phyloP scores from a whole-genome alignment of 768 basidiomycete genomes.

The Termitomyces sp. region DNA sequence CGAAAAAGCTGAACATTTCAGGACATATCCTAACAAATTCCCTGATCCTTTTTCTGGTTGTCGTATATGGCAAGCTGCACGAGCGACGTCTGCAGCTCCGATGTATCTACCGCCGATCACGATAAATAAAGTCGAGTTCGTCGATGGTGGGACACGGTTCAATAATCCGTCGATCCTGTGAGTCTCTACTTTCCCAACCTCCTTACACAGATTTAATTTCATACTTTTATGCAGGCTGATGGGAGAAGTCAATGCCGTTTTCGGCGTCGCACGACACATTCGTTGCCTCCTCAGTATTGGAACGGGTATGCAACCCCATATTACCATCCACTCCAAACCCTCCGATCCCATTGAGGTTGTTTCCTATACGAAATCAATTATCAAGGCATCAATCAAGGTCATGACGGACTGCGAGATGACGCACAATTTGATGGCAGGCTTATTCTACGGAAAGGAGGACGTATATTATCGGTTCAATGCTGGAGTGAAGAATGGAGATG shows the following conservation, averaged over 20 bases:
- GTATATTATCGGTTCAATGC: constrained; percentile 12
- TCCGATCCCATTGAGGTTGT: neutral
- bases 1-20: constrained; percentile 20
- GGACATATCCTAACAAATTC: constrained; percentile 23
- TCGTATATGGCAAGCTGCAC: constrained; percentile 28
- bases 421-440: neutral
- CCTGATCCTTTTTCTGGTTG: constrained; percentile 21
- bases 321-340: constrained; percentile 1
- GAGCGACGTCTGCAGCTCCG: constrained; percentile 30
- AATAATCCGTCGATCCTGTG: constrained; percentile 26
- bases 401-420: constrained; percentile 10
- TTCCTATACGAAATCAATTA: neutral
- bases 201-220: neutral
- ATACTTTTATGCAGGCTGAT: constrained; percentile 14
- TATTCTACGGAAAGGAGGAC: constrained; percentile 6
- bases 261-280: constrained; percentile 8
- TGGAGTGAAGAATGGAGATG: constrained; percentile 2
- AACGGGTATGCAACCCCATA: constrained; percentile 9
- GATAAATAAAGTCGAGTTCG: constrained; percentile 20
- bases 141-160: constrained; percentile 26
- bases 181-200: neutral
- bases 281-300: constrained; percentile 8
- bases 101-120: constrained; percentile 25
- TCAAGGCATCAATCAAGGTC: constrained; percentile 2
- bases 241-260: constrained; percentile 19